A percentile compares a stretch with the other conserved stretches of the same genome.
Conservation (phyloP, 1,139 yeast species). For the Debaryomyces coudertii region DNA sequence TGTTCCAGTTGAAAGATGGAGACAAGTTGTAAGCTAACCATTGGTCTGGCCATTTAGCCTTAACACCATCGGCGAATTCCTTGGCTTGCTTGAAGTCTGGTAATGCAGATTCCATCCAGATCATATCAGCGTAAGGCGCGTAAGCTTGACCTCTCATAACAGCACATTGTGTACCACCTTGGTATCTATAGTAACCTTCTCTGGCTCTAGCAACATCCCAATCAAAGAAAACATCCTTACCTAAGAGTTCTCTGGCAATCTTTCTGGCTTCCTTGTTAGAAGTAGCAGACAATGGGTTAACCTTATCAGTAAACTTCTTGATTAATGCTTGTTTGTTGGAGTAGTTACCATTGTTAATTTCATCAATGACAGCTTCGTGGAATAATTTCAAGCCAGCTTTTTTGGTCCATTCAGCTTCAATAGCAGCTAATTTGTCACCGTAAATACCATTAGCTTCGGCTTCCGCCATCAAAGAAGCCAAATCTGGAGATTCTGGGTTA, state of each 20-base stretch:
- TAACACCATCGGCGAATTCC: constrained; percentile 93
- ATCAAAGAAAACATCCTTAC: constrained; percentile 85
- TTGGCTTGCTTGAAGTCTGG: constrained; percentile 94
- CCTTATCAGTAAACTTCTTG: constrained; percentile 65
- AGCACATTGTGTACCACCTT: constrained; percentile 97
- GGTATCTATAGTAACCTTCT: constrained; percentile 96
- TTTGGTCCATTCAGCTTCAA: constrained; percentile 83
- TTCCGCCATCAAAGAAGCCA: constrained; percentile 76
- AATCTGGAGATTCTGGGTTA: constrained; percentile 75
- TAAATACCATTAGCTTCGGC: constrained; percentile 77
- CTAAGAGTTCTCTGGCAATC: constrained; percentile 74
- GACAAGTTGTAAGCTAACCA: constrained; percentile 97
- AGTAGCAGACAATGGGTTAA: constrained; percentile 73
- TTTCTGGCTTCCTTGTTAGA: constrained; percentile 82
- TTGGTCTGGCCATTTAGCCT: constrained; percentile 78
- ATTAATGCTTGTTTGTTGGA: constrained; percentile 69
- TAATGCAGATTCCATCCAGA: constrained; percentile 98
- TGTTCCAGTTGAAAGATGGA: constrained; percentile 98
- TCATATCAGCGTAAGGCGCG: constrained; percentile 93
- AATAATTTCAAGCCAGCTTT: constrained; percentile 86
- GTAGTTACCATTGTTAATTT: constrained; percentile 63
- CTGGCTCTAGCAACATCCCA: constrained; percentile 97
- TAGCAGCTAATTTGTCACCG: constrained; percentile 69
- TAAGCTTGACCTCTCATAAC: constrained; percentile 96
- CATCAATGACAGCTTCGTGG: constrained; percentile 91